phyloP scores from a whole-genome alignment of 2,329 filamentous ascomycete genomes.

The Hysterium pulicare region DNA sequence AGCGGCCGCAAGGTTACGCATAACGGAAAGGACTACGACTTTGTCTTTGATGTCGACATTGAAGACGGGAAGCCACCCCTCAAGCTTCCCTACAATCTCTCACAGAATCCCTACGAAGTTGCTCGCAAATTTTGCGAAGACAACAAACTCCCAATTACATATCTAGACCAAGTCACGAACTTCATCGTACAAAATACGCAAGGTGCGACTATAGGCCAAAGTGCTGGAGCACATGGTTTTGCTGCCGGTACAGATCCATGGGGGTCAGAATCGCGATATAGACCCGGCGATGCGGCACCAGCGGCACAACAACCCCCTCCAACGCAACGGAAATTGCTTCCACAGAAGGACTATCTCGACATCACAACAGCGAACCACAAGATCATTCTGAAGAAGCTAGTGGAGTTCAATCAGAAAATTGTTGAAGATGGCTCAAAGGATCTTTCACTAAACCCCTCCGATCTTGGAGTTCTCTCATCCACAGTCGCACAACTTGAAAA shows the following conservation, averaged over 20 bases:
- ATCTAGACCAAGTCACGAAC: slow-evolving; percentile 86
- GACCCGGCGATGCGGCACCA: slow-evolving; percentile 61
- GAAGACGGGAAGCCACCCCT: slow-evolving; percentile 89
- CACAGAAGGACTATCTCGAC: slow-evolving; percentile 74
- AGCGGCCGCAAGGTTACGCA: slow-evolving; percentile 63
- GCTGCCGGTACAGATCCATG: slow-evolving; percentile 65
- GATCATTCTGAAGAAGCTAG: slow-evolving; percentile 72
- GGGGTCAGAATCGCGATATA: slow-evolving; percentile 74
- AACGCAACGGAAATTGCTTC: slow-evolving; percentile 60
- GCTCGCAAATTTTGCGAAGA: slow-evolving; percentile 87
- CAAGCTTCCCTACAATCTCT: slow-evolving; percentile 91
- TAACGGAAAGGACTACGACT: slow-evolving; percentile 87
- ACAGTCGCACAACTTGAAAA: slow-evolving; percentile 64
- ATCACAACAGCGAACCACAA: slow-evolving; percentile 70
- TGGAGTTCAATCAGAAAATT: slow-evolving; percentile 70
- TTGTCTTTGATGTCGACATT: slow-evolving; percentile 94
- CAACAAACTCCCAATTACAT: slow-evolving; percentile 82
- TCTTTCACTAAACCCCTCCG: slow-evolving; percentile 67
- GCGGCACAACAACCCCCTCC: slow-evolving; percentile 32
- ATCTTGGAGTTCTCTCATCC: slow-evolving; percentile 60
- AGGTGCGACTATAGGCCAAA: slow-evolving; percentile 74
- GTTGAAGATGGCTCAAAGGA: slow-evolving; percentile 70
- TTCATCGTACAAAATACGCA: slow-evolving; percentile 90
- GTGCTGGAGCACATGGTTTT: slow-evolving; percentile 41
- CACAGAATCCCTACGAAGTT: slow-evolving; percentile 87